phyloP scores from a whole-genome alignment of 2,329 filamentous ascomycete species.

The Neurospora crassa region DNA sequence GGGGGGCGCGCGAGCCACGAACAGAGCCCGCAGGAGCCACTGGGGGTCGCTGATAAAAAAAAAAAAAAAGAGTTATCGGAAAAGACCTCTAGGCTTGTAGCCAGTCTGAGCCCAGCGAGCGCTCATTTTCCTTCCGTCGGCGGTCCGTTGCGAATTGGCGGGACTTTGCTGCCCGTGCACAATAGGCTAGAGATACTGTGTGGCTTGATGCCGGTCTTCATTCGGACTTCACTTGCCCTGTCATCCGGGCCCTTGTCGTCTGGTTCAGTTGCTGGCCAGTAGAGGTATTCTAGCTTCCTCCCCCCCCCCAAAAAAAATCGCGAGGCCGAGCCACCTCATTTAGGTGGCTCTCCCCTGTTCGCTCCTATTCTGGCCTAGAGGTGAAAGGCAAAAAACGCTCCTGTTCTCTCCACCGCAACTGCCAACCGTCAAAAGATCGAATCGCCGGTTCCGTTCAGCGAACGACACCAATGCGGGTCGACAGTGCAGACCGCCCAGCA shows the following conservation, averaged over 20 bases:
- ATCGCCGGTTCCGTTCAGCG: background rate
- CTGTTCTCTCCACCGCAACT: background rate
- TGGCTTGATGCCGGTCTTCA: background rate
- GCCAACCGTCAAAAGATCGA: background rate
- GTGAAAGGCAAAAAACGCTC: background rate
- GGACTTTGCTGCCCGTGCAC: background rate
- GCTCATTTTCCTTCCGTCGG: background rate
- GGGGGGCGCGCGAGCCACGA: background rate
- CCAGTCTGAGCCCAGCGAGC: background rate
- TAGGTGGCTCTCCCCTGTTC: background rate
- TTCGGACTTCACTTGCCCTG: background rate
- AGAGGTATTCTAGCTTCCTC: background rate
- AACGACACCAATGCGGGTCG: background rate
- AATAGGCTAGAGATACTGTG: background rate
- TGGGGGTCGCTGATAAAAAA: background rate
- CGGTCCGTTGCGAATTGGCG: background rate
- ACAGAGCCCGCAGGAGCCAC: background rate
- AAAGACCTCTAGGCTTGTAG: background rate
- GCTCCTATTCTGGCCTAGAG: background rate
- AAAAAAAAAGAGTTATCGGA: background rate
- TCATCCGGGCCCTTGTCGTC: background rate
- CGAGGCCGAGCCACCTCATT: background rate
- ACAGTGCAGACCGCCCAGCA: background rate
- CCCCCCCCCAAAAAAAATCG: background rate
- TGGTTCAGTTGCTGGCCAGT: background rate